Evolutionary conservation across 441 rosid species (phyloP), one percentile per base, ranked within the genome.

Genomic region (Hura crepitans): DNA sequence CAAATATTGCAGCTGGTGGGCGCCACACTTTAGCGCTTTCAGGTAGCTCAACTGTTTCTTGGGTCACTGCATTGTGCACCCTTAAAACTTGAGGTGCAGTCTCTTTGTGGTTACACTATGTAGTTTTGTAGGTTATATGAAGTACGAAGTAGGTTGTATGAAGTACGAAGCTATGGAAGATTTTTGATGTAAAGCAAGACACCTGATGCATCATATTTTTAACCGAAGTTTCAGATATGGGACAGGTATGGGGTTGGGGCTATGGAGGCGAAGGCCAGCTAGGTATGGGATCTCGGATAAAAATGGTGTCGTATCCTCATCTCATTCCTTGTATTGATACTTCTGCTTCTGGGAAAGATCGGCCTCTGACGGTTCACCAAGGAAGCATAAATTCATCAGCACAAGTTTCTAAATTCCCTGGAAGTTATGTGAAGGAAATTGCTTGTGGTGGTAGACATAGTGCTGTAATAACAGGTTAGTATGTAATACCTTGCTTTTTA

Each of bases 171-270:
- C 71, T 80, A 74, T 74, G 77, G 79, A 74, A 76, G 77, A 70
- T 76, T 70, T 74, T 78, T 82, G 72, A 81, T 80, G 79, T 83
- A 77, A 76, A 79, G 73, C 76, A 79, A 69, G 82, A 76, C 69
- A 54, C 77, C 67, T 81, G 77, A 80, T 82, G 77, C 76, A 72
- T 81, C 84, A 76, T 89, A 64, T 72, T 80, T 69, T 78, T 78
- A 63, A 69, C 76, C 37, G 63, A 66, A 78, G 80, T 83, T 87
- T 68, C 86, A 91, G 97, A 91, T 88, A 73, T 83, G 64, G 98
- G 97, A 75, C 95, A 91, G 88, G 97, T 89, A 61, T 93, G 97
- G 97, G 98, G 96, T 75, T 91, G 98, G 98, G 98, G 98, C 77
- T 93, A 89, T 82, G 97, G 97, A 73, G 97, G 98, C 37, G 98